phyloP scores from a whole-genome alignment of 148 eudicot genomes.

The Beta vulgaris region DNA sequence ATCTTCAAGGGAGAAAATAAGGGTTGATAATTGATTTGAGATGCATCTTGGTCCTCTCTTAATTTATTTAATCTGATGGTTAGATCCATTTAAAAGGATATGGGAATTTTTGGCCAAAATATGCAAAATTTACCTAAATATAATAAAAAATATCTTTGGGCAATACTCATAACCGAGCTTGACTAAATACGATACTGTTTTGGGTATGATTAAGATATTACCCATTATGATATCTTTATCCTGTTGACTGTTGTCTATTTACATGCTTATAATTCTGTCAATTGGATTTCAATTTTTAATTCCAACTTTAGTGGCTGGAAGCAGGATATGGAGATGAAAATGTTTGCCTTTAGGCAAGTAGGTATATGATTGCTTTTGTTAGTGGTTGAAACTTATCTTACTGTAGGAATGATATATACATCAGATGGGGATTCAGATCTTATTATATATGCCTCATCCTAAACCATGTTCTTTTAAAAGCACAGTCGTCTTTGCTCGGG shows the following conservation, averaged over 20 bases:
- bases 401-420: slow-evolving; percentile 13
- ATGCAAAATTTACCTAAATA: neutral
- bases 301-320: slow-evolving; percentile 16
- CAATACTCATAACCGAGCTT: neutral
- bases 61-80: neutral
- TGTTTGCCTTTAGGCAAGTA: slow-evolving; percentile 8
- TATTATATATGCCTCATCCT: neutral
- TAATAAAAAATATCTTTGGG: neutral
- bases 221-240: neutral
- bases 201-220: neutral
- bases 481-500: neutral
- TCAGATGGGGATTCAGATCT: slow-evolving; percentile 2
- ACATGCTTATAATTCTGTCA: neutral
- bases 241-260: slow-evolving; percentile 14
- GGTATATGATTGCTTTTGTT: slow-evolving; percentile 16
- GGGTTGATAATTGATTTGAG: neutral
- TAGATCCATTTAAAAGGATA: neutral
- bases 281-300: neutral
- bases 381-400: slow-evolving; percentile 20
- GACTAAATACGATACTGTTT: neutral
- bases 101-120: neutral
- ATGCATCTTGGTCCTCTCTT: neutral
- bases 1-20: neutral
- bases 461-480: neutral
- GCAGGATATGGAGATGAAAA: slow-evolving; percentile 11